Conservation (phyloP, 495 filamentous ascomycete genomes). For the Tetracladium setigerum region DNA sequence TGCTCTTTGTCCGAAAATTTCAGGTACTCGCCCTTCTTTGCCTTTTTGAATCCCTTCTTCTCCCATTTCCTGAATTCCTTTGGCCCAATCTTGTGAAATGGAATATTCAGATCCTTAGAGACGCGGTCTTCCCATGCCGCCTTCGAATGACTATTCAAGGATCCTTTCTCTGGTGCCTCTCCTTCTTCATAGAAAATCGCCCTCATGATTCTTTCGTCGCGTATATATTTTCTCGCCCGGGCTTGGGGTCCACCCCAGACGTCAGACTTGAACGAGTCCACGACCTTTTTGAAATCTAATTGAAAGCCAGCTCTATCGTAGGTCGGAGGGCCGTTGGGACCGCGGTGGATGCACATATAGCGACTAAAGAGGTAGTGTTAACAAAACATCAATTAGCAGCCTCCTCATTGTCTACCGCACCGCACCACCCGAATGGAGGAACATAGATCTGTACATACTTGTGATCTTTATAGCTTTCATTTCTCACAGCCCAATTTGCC, state of each 20-base stretch:
- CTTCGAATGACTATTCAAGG: too few species aligned
- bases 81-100: slow-evolving; percentile 26
- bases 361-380: slow-evolving; percentile 5
- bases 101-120: slow-evolving; percentile 26
- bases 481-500: background rate
- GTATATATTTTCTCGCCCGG: background rate
- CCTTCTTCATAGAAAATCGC: slow-evolving; percentile 8
- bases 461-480: too few species aligned
- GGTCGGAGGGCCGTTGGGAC: slow-evolving; percentile 21
- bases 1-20: slow-evolving; percentile 9
- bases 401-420: background rate
- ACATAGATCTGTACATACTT: too few species aligned
- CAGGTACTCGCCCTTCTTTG: slow-evolving; percentile 23
- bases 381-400: background rate
- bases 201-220: background rate
- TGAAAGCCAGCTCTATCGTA: slow-evolving; percentile 28
- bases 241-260: slow-evolving; percentile 15
- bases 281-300: slow-evolving; percentile 24
- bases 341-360: slow-evolving; percentile 18
- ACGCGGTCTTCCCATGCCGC: slow-evolving; percentile 23
- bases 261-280: slow-evolving; percentile 15
- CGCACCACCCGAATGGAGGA: too few species aligned
- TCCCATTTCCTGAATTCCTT: slow-evolving; percentile 24
- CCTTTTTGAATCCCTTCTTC: slow-evolving; percentile 24
- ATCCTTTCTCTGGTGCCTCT: background rate